Evolutionary conservation across 345 rosid species (phyloP).

Genomic region (Populus pruinosa): DNA sequence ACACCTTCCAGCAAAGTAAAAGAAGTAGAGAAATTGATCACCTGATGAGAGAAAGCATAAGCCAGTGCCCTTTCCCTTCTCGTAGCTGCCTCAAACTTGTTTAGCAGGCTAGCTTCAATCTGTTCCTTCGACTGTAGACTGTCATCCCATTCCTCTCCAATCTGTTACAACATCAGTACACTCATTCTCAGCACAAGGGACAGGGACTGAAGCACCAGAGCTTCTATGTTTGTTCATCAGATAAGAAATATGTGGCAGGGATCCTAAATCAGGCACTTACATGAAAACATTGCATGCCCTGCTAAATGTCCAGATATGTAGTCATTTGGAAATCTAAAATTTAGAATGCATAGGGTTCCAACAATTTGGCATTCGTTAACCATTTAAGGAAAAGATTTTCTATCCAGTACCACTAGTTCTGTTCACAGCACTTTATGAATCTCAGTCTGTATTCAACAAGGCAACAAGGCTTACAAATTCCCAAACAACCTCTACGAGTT

Average conservation of each 20-base stretch:
- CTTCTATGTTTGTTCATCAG: neutral
- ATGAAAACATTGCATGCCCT: neutral
- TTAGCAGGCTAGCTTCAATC: constrained; percentile 69
- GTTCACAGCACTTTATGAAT: too few species aligned
- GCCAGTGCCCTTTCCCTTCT: constrained; percentile 92
- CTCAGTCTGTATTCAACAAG: neutral
- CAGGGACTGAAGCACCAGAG: neutral
- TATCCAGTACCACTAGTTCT: too few species aligned
- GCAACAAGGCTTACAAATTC: neutral
- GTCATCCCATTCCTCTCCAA: constrained; percentile 70
- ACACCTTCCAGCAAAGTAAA: neutral
- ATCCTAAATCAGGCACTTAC: neutral
- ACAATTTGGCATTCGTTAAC: too few species aligned
- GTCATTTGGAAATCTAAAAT: neutral
- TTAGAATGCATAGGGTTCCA: neutral
- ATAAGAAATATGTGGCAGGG: neutral
- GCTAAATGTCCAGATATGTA: neutral
- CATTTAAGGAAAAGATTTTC: too few species aligned
- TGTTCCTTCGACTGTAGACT: constrained; percentile 87
- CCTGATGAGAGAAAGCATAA: constrained; percentile 93
- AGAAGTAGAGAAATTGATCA: constrained; percentile 20
- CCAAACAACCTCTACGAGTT: neutral
- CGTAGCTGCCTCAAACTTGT: constrained; percentile 84
- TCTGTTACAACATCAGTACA: neutral
- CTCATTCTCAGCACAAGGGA: neutral